phyloP scores from a whole-genome alignment of 108 stramenopile species.

The Nannochloropsis gaditana region DNA sequence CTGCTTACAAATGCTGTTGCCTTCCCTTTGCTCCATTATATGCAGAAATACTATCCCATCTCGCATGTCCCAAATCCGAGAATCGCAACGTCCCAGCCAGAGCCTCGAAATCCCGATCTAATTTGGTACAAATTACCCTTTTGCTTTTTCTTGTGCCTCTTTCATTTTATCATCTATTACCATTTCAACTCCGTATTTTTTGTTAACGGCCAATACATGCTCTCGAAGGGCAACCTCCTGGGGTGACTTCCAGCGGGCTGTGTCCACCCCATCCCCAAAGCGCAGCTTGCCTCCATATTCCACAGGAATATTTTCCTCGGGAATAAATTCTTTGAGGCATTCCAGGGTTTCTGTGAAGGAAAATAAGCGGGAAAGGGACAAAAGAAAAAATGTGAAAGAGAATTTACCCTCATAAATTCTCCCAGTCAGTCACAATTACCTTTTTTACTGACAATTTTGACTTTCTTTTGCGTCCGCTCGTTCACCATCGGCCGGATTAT shows the following conservation, averaged over 20 bases:
- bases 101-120: too few species aligned
- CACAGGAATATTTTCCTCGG: background rate
- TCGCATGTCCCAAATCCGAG: too few species aligned
- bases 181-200: background rate
- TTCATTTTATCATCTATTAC: background rate
- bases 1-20: too few species aligned
- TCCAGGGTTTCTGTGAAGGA: background rate
- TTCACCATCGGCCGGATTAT: constrained; percentile 34
- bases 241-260: background rate
- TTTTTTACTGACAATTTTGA: constrained; percentile 24
- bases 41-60: too few species aligned
- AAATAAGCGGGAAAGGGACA: background rate
- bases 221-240: constrained; percentile 3
- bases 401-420: background rate
- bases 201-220: constrained; percentile 10
- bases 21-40: too few species aligned
- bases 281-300: constrained; percentile 18
- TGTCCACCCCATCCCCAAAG: background rate
- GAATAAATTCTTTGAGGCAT: constrained; percentile 12
- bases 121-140: too few species aligned
- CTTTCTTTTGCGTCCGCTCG: constrained; percentile 40
- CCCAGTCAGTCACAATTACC: constrained; percentile 21
- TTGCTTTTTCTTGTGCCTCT: too few species aligned
- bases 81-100: too few species aligned
- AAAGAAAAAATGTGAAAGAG: background rate